Base-by-base conservation (phyloP, 306 rosid genomes). In the Echinosophora koreensis region DNA sequence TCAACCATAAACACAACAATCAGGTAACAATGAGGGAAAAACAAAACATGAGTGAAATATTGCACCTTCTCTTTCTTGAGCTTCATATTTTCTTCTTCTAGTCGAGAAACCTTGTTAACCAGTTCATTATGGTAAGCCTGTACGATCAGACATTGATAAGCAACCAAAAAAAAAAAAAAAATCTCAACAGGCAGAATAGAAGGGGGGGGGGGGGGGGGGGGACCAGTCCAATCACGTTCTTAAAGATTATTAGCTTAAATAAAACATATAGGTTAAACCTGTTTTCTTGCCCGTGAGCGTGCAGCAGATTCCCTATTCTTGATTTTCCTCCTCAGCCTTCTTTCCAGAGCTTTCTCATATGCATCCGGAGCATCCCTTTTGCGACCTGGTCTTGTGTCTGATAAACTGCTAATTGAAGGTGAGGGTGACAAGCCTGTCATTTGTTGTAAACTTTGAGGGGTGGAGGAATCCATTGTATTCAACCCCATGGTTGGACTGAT, bases 261-360 rank as follows among this genome's bases (percentile, higher is more conserved):
- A 62, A 56, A 12, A 18, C 15, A 56, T 16, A 42, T 74, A 41
- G 61, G 37, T n/a, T 34, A 70, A 71, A 92, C 97, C 92, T 92
- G 97, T 77, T 92, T 92, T 82, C 94, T 88, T 8, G 96, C 97
- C 15, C 97, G 88, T 67, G 97, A 92, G 1, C 96, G 93, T 0
- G 96, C 97, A 13, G 93, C 97, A 44, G 97, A 92, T 82, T 92
- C 97, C 86, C 97, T 84, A 71, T 92, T 92, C 91, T 90, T 92
- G 79, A 92, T 92, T 79, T 90, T 92, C 81, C 97, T 92, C 80
- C 71, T 92, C 76, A 88, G 73, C 85, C 96, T 92, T 82, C 97
- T 89, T 32, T 92, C 97, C 12, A 90, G 39, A 60, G 87, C 76
- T 83, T 78, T 90, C 88, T 92, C 93, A 14, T 71, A 78, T 4